Base-by-base conservation (phyloP, 1,284 basidiomycete genomes). In the Ustilago esculenta region DNA sequence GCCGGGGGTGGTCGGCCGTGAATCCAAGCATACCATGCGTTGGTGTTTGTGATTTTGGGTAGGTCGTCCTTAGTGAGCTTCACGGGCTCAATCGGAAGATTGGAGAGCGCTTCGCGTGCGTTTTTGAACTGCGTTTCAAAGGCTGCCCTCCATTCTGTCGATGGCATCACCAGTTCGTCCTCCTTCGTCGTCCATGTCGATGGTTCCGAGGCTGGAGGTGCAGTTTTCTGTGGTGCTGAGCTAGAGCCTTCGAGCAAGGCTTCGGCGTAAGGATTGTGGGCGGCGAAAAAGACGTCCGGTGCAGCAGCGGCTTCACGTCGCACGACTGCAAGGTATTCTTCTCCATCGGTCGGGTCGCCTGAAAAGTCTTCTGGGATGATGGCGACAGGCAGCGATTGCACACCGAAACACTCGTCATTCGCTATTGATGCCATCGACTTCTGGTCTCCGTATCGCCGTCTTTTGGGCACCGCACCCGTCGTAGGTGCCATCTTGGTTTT, bases 271-370 rank as follows among this genome's bases (percentile, higher is more conserved):
- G 74, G 68, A 34, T 76, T 73, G 49, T 57, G 53, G 1, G 55
- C 32, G 5, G 72, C 72, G 14, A 55, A 53, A 15, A 67, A 71
- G 27, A 71, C 37, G 17, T 47, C 37, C 3, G 72, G 72, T 17
- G 55, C 56, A 23, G 57, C 42, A 0, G 56, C 56, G 20, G 72
- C 71, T 48, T 74, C 65, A 3, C 60, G 51, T 55, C 77, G 55
- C 17, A 80, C 79, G 29, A 78, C 55, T 7, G 79, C 79, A 0
- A 80, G 60, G 36, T 80, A 80, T 45, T 76, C 61, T 36, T 66
- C 67, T 4, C 79, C 79, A 30, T 78, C 76, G 2, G 56, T 4
- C 5, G 79, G 77, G 2, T 75, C 51, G 4, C 77, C 79, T 25
- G 64, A 71, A 30, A 77, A 79, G 35, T 72, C 69, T 3, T 25